These are phyloP conservation scores for Apiotrichum porosum DNA, from an alignment of 1,284 basidiomycete species.

Conservation along the genomic window DNA sequence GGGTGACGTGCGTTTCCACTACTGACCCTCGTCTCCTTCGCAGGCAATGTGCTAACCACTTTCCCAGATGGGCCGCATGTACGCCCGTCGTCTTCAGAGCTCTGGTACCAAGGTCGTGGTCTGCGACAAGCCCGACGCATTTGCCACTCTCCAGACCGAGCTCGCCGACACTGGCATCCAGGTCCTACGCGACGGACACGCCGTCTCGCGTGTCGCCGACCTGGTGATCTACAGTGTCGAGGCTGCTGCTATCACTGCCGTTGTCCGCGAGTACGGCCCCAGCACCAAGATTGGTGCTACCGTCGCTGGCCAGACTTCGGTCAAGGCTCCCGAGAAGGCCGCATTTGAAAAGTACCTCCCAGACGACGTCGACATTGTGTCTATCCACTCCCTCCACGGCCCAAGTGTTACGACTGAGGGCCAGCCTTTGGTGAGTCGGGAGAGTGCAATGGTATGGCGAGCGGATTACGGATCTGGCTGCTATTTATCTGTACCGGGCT, in stretches of 20 bases:
- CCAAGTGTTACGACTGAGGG: conserved; percentile 85
- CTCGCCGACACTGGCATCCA: conserved; percentile 59
- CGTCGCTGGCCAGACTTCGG: conserved; percentile 92
- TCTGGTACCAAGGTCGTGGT: conserved; percentile 67
- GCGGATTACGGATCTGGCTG: no score
- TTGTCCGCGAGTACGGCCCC: conserved; percentile 84
- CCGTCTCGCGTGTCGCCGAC: conserved; percentile 76
- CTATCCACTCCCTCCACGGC: conserved; percentile 91
- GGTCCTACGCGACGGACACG: conserved; percentile 72
- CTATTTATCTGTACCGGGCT: no score
- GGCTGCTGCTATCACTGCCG: conserved; percentile 77
- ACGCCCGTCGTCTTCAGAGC: conserved; percentile 58
- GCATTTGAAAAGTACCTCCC: conserved; percentile 92
- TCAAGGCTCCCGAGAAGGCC: conserved; percentile 86
- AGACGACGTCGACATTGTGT: conserved; percentile 79
- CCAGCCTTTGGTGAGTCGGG: conserved; percentile 71
- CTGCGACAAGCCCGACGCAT: conserved; percentile 80
- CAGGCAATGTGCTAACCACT: background rate
- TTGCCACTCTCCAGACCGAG: conserved; percentile 59
- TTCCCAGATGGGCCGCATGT: conserved; percentile 87
- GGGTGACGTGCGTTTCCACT: conserved; percentile 56
- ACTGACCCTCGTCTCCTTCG: no score
- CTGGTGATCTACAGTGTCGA: conserved; percentile 92
- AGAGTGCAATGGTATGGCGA: background rate
- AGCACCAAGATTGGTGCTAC: conserved; percentile 90